Percentiles rank a stretch among this genome's conserved stretches.
Conservation (phyloP, 176 grass and related monocot species). For the Triticum urartu region DNA sequence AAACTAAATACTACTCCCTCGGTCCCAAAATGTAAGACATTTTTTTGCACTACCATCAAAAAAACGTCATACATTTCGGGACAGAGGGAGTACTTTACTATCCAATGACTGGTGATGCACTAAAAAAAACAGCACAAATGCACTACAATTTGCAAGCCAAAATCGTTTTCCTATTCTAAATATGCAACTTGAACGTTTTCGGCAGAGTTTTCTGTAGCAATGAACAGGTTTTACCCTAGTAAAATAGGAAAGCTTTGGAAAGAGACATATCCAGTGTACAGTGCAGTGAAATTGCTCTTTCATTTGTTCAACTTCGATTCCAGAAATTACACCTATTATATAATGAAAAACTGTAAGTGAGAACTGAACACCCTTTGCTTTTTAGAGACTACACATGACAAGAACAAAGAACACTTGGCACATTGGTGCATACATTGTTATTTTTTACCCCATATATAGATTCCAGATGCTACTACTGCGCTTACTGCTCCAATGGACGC, state of each 20-base stretch:
- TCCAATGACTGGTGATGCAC: neutral
- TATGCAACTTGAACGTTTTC: neutral
- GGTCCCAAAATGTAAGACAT: too few relatives aligned
- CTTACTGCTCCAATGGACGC: slow-evolving; percentile 55
- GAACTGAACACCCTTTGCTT: neutral
- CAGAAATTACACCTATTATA: slow-evolving; percentile 17
- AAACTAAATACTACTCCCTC: neutral
- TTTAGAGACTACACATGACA: neutral
- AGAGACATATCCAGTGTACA: neutral
- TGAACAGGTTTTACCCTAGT: neutral
- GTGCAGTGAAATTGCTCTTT: slow-evolving; percentile 15
- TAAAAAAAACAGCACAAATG: neutral
- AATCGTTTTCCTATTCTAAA: neutral
- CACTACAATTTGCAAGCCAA: neutral
- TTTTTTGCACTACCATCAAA: too few relatives aligned
- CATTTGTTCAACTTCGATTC: slow-evolving; percentile 10
- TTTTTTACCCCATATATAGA: slow-evolving; percentile 81
- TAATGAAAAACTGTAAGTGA: neutral
- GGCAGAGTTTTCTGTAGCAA: neutral
- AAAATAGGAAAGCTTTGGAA: neutral
- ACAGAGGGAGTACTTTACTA: neutral
- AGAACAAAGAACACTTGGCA: neutral
- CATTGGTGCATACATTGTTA: slow-evolving; percentile 2
- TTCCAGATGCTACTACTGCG: slow-evolving; percentile 49
- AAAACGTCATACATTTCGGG: too few relatives aligned